A percentile compares a stretch with the other conserved stretches of the same genome.
Conservation (phyloP, 768 basidiomycete species). For the Cyclocybe aegerita region DNA sequence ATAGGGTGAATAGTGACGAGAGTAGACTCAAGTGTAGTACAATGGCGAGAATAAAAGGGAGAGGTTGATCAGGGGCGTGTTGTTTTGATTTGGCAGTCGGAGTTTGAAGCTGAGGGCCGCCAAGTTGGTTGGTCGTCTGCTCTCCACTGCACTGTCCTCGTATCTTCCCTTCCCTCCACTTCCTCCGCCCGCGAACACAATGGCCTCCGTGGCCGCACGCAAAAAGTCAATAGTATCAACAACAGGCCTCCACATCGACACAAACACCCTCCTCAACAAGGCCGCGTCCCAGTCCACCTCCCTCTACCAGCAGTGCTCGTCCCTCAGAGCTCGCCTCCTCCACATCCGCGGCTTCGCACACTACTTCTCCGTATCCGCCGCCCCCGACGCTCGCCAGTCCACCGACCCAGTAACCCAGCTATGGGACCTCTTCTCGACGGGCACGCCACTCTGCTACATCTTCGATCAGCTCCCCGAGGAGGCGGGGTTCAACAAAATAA, state of each 20-base stretch:
- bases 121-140: conserved; percentile 20
- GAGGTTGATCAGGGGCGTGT: conserved; percentile 8
- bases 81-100: conserved; percentile 16
- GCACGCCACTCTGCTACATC: conserved; percentile 92
- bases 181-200: conserved; percentile 28
- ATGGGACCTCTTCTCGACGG: conserved; percentile 92
- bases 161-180: conserved; percentile 17
- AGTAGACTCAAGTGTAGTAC: too few species aligned
- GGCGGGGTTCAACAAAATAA: conserved; percentile 55
- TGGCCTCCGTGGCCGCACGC: conserved; percentile 62
- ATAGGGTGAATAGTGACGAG: too few species aligned
- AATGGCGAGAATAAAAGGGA: conserved; percentile 5
- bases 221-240: conserved; percentile 78
- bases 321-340: conserved; percentile 73
- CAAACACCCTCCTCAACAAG: conserved; percentile 85
- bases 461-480: conserved; percentile 85
- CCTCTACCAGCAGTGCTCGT: conserved; percentile 89
- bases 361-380: conserved; percentile 64
- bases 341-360: conserved; percentile 72
- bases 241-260: conserved; percentile 67
- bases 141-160: conserved; percentile 8
- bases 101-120: conserved; percentile 22
- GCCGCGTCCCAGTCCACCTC: conserved; percentile 84
- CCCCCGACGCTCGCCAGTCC: conserved; percentile 65
- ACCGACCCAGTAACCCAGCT: conserved; percentile 93